Percentiles rank a stretch among this genome's conserved stretches.
phyloP scores from a whole-genome alignment of 345 rosid species.

The Bruguiera sexangula region DNA sequence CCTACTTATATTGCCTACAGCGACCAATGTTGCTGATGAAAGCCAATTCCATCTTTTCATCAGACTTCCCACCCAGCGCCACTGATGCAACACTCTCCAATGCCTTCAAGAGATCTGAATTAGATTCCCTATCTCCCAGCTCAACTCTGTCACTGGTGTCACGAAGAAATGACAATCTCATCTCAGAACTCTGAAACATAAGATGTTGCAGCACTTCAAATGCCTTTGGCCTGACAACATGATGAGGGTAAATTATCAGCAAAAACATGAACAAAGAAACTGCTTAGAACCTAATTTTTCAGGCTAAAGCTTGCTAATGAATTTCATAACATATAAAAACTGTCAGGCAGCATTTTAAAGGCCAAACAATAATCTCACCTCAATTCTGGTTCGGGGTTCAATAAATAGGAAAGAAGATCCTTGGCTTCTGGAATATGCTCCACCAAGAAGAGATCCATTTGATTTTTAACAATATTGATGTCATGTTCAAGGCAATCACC shows the following conservation, averaged over 20 bases:
- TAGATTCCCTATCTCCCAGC: slow-evolving; percentile 65
- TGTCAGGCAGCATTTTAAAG: not conserved
- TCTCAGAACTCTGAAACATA: slow-evolving; percentile 78
- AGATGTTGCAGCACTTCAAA: slow-evolving; percentile 69
- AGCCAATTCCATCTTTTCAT: slow-evolving; percentile 63
- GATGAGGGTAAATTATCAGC: not conserved
- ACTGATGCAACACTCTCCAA: slow-evolving; percentile 60
- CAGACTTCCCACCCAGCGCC: slow-evolving; percentile 81
- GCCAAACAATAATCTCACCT: slow-evolving; percentile 43
- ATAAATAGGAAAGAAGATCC: slow-evolving; percentile 57
- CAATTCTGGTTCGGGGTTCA: slow-evolving; percentile 70
- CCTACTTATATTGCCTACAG: slow-evolving; percentile 71
- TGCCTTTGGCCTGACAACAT: slow-evolving; percentile 61
- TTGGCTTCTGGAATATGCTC: slow-evolving; percentile 73
- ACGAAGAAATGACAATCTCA: slow-evolving; percentile 69
- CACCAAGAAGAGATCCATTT: slow-evolving; percentile 60
- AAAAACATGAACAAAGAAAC: not conserved
- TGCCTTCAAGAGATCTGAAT: slow-evolving; percentile 59
- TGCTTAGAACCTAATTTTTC: not conserved
- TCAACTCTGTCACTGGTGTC: slow-evolving; percentile 84
- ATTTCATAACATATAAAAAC: not conserved
- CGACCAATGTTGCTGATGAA: slow-evolving; percentile 69
- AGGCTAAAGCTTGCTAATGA: too few species aligned
- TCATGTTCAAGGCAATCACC: slow-evolving; percentile 84
- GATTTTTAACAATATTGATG: slow-evolving; percentile 68